Evolutionary conservation across 345 rosid species (phyloP), one percentile per base, ranked within the genome.

Genomic region (Tarenaya hassleriana): DNA sequence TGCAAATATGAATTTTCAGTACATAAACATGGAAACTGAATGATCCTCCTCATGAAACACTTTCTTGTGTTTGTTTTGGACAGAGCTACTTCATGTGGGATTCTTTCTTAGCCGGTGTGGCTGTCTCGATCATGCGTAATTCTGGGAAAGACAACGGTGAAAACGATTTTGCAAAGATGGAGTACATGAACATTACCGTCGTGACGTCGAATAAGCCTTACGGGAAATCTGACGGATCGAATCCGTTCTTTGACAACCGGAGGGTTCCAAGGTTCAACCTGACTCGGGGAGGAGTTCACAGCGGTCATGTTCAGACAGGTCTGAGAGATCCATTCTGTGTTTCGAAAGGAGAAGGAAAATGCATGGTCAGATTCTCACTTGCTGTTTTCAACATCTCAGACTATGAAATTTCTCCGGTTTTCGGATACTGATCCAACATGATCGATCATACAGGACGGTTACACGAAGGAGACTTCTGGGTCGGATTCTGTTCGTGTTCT

Each of bases 41-140:
- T n/a, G n/a, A n/a, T n/a, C n/a, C n/a, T n/a, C n/a, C n/a, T n/a
- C n/a, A n/a, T n/a, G n/a, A n/a, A n/a, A n/a, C n/a, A n/a, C 10
- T 6, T 32, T 1, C 16, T n/a, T 34, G 53, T 12, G 8, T 8
- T 10, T 20, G 41, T 60, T n/a, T 61, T 59, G n/a, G n/a, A n/a
- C 63, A 84, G 94, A 82, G 83, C 72, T 84, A 71, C 60, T 86
- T 71, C 79, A 86, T 91, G 98, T 91, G 98, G 98, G 96, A 86
- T 47, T 84, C 98, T 12, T 91, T 91, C 45, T 68, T 79, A 40
- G 67, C 83, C 3, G 94, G 96, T 33, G 89, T 91, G 5, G 98
- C 89, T 11, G 76, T 76, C 46, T 86, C 98, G 31, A 78, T 66
- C 50, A 82, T 91, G 89, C 61, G 68, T 2, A 80, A 74, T 35